Base-by-base conservation (phyloP, 495 filamentous ascomycete species). In the Neurospora sp. region DNA sequence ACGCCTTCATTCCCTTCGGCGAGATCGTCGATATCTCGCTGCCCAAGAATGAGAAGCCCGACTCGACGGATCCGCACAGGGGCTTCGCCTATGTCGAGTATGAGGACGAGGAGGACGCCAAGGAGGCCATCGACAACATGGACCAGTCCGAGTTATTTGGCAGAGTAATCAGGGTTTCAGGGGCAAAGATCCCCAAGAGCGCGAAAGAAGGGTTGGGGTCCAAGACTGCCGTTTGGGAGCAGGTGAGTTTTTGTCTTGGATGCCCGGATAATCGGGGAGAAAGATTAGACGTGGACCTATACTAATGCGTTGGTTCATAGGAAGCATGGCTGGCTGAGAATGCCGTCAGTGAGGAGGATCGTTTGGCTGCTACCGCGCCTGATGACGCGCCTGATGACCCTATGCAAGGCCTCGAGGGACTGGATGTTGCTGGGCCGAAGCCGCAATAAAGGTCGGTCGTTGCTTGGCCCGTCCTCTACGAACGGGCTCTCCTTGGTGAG, bases 91-190 rank as follows among this genome's bases (percentile, higher is more conserved):
- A 98, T 77, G 93, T 99, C 44, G 96, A 99, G 78, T 99, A 93
- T 80, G 94, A 97, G 77, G 84, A 92, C 41, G 86, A 89, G 27
- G 89, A 89, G 70, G 96, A 99, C 82, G 94, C 94, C 68, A 91
- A 90, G 73, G 96, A 98, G 81, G 96, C 96, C 44, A 97, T 99
- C 78, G 93, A 98, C 86, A 99, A 99, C 81, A 98, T 98, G 96
- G 93, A 99, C 77, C 94, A 96, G 78, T 90, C 94, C 73, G 94
- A 97, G 84, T 86, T 99, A n/a, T 98, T 93, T 79, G 96, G 95
- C 3, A 87, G 92, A 40, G 92, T 96, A 3, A 90, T 99, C 81
- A 97, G 92, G 80, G 96, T 98, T 20, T 93, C 93, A 16, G 87
- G 90, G 42, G 96, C 96, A 38, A 99, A 97, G 82, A 90, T 94